phyloP scores from a whole-genome alignment of 495 filamentous ascomycete genomes.

The Pyronema omphalodes region DNA sequence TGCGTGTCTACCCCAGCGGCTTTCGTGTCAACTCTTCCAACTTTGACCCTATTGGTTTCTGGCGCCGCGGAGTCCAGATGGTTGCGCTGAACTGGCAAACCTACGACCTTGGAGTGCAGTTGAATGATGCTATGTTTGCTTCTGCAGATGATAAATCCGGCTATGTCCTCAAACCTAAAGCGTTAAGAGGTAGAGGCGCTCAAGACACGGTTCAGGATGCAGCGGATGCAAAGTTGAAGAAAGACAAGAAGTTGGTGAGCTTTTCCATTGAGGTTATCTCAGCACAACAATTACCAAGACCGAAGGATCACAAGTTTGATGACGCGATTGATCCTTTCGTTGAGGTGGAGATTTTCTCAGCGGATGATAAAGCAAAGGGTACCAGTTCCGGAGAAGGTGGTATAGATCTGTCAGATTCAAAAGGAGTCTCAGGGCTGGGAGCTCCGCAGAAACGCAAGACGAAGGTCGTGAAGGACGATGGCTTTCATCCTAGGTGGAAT shows the following conservation, averaged over 20 bases:
- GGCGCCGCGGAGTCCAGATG: slow-evolving; percentile 93
- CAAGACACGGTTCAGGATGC: slow-evolving; percentile 28
- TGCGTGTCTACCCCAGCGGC: slow-evolving; percentile 77
- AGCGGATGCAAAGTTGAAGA: slow-evolving; percentile 32
- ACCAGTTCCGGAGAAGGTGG: slow-evolving; percentile 42
- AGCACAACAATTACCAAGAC: slow-evolving; percentile 80
- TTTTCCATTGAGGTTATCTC: slow-evolving; percentile 83
- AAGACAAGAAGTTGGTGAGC: slow-evolving; percentile 54
- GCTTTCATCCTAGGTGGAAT: slow-evolving; percentile 76
- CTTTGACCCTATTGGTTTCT: slow-evolving; percentile 79
- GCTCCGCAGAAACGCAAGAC: slow-evolving; percentile 64
- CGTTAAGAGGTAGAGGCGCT: slow-evolving; percentile 37
- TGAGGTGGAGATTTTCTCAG: slow-evolving; percentile 83
- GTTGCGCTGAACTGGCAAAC: slow-evolving; percentile 96
- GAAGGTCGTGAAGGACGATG: slow-evolving; percentile 61
- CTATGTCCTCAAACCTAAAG: slow-evolving; percentile 82
- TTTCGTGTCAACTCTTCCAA: slow-evolving; percentile 70
- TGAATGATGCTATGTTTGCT: slow-evolving; percentile 98
- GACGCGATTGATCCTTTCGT: slow-evolving; percentile 78
- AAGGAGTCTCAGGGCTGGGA: slow-evolving; percentile 51
- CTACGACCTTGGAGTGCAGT: slow-evolving; percentile 80
- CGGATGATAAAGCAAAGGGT: slow-evolving; percentile 64
- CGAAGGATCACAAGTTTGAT: slow-evolving; percentile 46
- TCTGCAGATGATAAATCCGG: slow-evolving; percentile 70
- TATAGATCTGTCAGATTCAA: slow-evolving; percentile 48